Conservation (phyloP, 2,329 filamentous ascomycete species). For the Diplodia corticola region DNA sequence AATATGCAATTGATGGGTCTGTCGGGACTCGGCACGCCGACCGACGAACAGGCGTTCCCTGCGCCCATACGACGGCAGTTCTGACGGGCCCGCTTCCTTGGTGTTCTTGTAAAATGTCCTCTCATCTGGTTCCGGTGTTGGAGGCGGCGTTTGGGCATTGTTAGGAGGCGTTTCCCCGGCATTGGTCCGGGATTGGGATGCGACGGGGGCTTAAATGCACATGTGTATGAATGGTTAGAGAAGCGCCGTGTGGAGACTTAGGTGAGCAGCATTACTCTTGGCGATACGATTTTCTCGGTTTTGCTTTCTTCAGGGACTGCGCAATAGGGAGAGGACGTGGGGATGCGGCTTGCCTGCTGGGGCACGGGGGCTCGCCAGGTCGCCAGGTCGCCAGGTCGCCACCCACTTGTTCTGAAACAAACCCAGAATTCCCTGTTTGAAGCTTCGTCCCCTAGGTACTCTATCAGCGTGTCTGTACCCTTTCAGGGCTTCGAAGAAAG, state of each 20-base stretch:
- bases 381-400: too few species aligned
- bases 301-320: not conserved
- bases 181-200: not conserved
- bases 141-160: not conserved
- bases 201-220: not conserved
- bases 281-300: not conserved
- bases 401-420: not conserved
- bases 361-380: too few species aligned
- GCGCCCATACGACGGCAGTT: conserved; percentile 1
- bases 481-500: not conserved
- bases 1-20: conserved; percentile 17
- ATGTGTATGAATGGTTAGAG: not conserved
- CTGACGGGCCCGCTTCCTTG: not conserved
- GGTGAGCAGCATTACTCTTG: not conserved
- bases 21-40: not conserved
- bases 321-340: not conserved
- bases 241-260: not conserved
- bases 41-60: not conserved
- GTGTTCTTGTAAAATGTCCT: not conserved
- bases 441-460: not conserved
- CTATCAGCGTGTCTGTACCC: not conserved
- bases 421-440: not conserved
- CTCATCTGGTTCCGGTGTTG: too few species aligned
- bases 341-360: not conserved
- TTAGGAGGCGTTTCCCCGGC: not conserved